Evolutionary conservation across 192 early-diverging fungal species (phyloP).

Genomic region (Gaertneriomyces sp.): DNA sequence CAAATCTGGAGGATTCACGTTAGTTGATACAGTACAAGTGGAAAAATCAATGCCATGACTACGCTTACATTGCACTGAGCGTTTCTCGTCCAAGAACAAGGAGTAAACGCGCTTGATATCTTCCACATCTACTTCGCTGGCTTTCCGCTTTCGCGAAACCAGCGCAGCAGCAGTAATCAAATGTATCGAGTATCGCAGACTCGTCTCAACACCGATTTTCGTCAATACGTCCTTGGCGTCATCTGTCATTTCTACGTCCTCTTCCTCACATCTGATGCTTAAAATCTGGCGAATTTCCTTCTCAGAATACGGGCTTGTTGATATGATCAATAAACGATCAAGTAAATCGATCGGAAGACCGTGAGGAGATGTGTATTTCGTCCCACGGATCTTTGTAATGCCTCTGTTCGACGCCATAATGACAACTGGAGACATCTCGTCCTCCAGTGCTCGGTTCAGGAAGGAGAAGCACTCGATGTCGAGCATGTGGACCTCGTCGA

Average conservation of each 20-base stretch:
- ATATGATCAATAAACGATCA: slow-evolving; percentile 91
- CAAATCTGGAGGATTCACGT: slow-evolving; percentile 48
- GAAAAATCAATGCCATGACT: background rate
- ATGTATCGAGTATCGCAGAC: slow-evolving; percentile 93
- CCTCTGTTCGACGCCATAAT: slow-evolving; percentile 99
- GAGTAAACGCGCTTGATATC: slow-evolving; percentile 94
- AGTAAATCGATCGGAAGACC: slow-evolving; percentile 97
- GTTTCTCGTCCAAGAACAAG: slow-evolving; percentile 93
- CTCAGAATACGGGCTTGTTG: slow-evolving; percentile 81
- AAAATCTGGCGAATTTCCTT: slow-evolving; percentile 86
- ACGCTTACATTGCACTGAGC: slow-evolving; percentile 80
- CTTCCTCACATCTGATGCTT: slow-evolving; percentile 71
- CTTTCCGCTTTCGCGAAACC: slow-evolving; percentile 87
- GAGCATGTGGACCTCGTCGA: slow-evolving; percentile 99
- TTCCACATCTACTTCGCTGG: slow-evolving; percentile 82
- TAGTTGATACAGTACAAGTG: background rate
- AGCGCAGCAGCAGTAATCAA: slow-evolving; percentile 92
- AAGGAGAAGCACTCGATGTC: slow-evolving; percentile 99
- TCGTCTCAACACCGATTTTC: slow-evolving; percentile 88
- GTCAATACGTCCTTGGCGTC: slow-evolving; percentile 91
- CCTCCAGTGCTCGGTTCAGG: slow-evolving; percentile 95
- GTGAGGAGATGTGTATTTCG: slow-evolving; percentile 93
- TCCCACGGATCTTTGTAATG: slow-evolving; percentile 91
- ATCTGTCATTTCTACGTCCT: slow-evolving; percentile 95
- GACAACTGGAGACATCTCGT: slow-evolving; percentile 92